Conservation (phyloP, 306 rosid genomes). For the Glycyrrhiza uralensis region DNA sequence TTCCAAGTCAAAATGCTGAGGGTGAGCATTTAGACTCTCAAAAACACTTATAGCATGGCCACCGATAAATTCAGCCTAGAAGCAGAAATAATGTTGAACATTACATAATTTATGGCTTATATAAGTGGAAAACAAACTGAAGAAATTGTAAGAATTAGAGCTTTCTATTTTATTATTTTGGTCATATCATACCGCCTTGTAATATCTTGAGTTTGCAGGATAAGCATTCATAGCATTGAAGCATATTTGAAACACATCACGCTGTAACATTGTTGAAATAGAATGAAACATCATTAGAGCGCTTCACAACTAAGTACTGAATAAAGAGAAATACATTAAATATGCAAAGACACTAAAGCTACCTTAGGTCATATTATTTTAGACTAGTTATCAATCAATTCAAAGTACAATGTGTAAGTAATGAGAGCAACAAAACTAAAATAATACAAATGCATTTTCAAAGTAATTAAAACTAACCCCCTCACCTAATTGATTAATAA, state of each 20-base stretch:
- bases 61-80: not conserved
- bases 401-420: not conserved
- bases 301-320: not conserved
- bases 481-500: too few relatives aligned
- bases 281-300: constrained; percentile 12
- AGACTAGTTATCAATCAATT: not conserved
- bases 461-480: not conserved
- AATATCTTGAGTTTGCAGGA: not conserved
- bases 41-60: not conserved
- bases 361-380: not conserved
- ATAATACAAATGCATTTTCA: not conserved
- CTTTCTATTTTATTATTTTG: not conserved
- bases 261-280: constrained; percentile 12
- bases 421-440: not conserved
- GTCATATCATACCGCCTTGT: constrained; percentile 28
- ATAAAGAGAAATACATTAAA: not conserved
- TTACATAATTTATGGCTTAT: not conserved
- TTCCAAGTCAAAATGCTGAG: not conserved
- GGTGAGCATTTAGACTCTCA: not conserved
- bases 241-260: constrained; percentile 23
- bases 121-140: not conserved
- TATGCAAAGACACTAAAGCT: not conserved
- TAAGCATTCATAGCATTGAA: not conserved
- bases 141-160: not conserved
- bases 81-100: not conserved